Percentiles rank a stretch among this genome's conserved stretches.
Evolutionary conservation across 441 rosid genomes (phyloP).

Genomic region (Euphorbia schlechtendalii): DNA sequence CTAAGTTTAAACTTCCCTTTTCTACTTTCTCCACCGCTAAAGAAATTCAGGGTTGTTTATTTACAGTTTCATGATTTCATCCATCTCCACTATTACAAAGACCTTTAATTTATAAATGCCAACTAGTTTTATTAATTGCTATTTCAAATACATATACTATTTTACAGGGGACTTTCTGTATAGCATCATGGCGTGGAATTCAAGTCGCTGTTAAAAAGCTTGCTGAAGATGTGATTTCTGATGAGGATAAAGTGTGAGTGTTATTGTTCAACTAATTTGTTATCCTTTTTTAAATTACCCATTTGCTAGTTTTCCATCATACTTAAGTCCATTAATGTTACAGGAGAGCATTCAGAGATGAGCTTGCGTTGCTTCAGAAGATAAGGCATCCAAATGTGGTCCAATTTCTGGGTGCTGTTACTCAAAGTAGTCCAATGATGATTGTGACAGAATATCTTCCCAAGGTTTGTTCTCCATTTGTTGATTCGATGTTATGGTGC

Average conservation of each 20-base stretch:
- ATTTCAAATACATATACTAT: conserved; percentile 11
- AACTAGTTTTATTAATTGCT: background rate
- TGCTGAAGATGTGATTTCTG: conserved; percentile 54
- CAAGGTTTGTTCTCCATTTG: conserved; percentile 39
- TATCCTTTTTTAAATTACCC: background rate
- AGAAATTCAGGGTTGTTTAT: background rate
- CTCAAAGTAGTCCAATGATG: conserved; percentile 97
- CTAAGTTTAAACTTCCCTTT: no score
- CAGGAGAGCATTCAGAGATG: conserved; percentile 85
- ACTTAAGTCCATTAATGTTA: conserved; percentile 20
- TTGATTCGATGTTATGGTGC: conserved; percentile 1
- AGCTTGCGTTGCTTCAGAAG: conserved; percentile 88
- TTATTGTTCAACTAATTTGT: conserved; percentile 10
- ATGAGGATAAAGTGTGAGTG: conserved; percentile 81
- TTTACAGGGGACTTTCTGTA: conserved; percentile 71
- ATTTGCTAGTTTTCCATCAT: background rate
- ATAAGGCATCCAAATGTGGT: conserved; percentile 92
- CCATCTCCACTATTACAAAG: background rate
- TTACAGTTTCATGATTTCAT: no score
- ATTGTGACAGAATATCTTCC: conserved; percentile 89
- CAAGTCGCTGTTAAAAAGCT: conserved; percentile 89
- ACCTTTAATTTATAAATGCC: background rate
- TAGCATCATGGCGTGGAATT: conserved; percentile 88
- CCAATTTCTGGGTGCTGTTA: conserved; percentile 94
- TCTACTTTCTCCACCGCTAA: background rate